Evolutionary conservation across 345 rosid species (phyloP).

Genomic region (Populus simonii): DNA sequence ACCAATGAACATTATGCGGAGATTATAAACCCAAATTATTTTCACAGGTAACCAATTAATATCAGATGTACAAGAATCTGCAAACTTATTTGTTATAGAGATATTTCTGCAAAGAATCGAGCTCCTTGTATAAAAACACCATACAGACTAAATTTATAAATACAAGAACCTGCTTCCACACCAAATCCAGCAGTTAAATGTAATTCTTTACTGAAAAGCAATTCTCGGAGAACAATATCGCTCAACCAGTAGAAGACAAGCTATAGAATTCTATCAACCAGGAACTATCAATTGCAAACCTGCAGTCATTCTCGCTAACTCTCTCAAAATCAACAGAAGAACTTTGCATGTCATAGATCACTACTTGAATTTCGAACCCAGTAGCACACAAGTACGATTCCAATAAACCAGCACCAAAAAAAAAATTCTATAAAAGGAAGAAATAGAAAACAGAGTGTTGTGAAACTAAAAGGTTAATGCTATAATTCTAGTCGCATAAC

Average conservation of each 20-base stretch:
- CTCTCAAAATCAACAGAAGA: not conserved
- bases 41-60: not conserved
- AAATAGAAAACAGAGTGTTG: not conserved
- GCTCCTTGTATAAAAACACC: not conserved
- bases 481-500: not conserved
- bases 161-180: not conserved
- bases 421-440: not conserved
- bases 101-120: not conserved
- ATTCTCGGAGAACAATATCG: not conserved
- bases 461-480: not conserved
- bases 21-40: not conserved
- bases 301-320: not conserved
- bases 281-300: not conserved
- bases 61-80: constrained; percentile 6
- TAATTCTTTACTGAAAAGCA: not conserved
- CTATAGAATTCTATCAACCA: not conserved
- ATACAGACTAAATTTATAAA: not conserved
- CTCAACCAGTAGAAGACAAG: not conserved
- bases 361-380: not conserved
- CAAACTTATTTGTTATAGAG: not conserved
- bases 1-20: not conserved
- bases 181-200: not conserved
- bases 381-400: not conserved
- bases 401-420: not conserved
- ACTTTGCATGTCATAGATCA: not conserved